phyloP scores from a whole-genome alignment of 139 green algal species.

The Nannochloris sp. region DNA sequence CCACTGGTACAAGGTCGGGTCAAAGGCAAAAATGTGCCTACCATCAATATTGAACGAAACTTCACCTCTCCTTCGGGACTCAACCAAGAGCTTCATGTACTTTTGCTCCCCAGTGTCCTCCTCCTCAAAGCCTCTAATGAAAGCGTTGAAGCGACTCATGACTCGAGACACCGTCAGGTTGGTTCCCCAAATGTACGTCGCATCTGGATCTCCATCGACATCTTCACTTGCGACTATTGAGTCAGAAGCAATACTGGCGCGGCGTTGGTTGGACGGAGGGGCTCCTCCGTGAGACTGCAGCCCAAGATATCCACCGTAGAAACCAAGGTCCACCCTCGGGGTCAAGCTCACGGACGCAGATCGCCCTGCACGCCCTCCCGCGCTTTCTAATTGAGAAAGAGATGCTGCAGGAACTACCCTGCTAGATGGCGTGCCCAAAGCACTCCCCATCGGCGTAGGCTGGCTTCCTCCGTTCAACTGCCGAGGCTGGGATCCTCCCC shows the following conservation, averaged over 20 bases:
- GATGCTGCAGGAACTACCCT: neutral
- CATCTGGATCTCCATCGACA: slow-evolving; percentile 28
- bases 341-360: slow-evolving; percentile 7
- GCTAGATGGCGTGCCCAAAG: slow-evolving; percentile 6
- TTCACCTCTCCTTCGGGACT: slow-evolving; percentile 28
- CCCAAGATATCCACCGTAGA: slow-evolving; percentile 24
- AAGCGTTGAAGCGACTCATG: slow-evolving; percentile 48
- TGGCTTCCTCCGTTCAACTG: slow-evolving; percentile 1
- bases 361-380: slow-evolving; percentile 4
- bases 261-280: slow-evolving; percentile 1
- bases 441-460: neutral
- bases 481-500: neutral
- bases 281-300: slow-evolving; percentile 6
- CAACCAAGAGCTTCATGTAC: slow-evolving; percentile 39
- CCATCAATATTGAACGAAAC: slow-evolving; percentile 76
- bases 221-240: slow-evolving; percentile 19
- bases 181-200: slow-evolving; percentile 83
- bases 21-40: slow-evolving; percentile 53
- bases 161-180: slow-evolving; percentile 51
- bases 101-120: slow-evolving; percentile 26
- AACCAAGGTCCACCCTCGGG: slow-evolving; percentile 2
- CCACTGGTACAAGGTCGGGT: slow-evolving; percentile 64
- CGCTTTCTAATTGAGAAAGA: neutral
- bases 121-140: slow-evolving; percentile 52
- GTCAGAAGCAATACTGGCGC: slow-evolving; percentile 23